Base-by-base conservation (phyloP, 1,284 basidiomycete genomes). In the Trichosporon ovoides region DNA sequence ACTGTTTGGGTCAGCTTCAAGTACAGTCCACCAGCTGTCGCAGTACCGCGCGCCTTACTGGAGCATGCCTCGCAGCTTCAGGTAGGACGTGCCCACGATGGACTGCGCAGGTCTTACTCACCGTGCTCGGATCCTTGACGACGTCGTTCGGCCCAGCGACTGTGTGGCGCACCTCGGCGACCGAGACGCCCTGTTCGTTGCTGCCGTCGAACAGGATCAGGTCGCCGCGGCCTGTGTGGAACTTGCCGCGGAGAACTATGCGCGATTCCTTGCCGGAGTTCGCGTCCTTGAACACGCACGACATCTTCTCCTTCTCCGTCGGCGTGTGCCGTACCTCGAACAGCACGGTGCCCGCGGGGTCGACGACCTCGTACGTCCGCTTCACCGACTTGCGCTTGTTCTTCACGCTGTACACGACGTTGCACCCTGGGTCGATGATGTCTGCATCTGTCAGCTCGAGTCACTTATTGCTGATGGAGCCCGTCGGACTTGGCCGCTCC, bases 361-460 rank as follows among this genome's bases (percentile, higher is more conserved):
- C 43, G 18, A 48, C 22, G 18, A n/a, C 16, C 43, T 48, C 43
- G 43, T 48, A 48, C 16, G 24, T 31, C 22, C 43, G 43, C 43
- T 48, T 48, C 13, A 48, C 43, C 14, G 43, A 48, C 24, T 22
- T 48, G 43, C 43, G 43, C 43, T 48, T 48, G 43, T 48, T 48
- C 43, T 48, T 48, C 14, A 48, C 43, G 24, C 43, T 48, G 43
- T 48, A 48, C 24, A 48, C 43, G 16, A 48, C 22, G 43, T 48
- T 48, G 43, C 43, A 22, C 43, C 28, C 22, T 9, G 43, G 43
- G 43, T 48, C 43, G 10, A 48, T 14, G 11, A 48, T 48, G 43
- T 48, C 43, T 48, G 43, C 11, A 9, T n/a, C n/a, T 13, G 43
- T 48, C 22, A 48, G 43, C 43, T 28, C n/a, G n/a, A n/a, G n/a